Evolutionary conservation across 805 yeast genomes (phyloP).

Genomic region (Cyberlindnera lachancei): DNA sequence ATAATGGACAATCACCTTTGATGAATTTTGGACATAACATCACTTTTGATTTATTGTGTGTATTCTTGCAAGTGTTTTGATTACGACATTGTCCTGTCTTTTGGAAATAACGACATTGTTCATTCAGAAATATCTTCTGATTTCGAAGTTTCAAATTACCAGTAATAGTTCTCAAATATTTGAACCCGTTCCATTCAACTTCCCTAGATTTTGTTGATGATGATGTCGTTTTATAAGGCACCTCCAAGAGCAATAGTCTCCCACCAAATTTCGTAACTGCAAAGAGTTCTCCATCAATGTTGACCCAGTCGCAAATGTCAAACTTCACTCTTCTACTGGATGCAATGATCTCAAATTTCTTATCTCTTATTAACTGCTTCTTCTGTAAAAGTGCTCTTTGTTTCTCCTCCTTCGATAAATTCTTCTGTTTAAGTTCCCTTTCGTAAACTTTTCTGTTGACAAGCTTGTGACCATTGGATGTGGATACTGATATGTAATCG

Average conservation of each 20-base stretch:
- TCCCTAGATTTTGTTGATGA: not conserved
- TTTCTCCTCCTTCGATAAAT: constrained; percentile 18
- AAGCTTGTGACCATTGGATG: constrained; percentile 32
- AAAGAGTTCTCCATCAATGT: constrained; percentile 34
- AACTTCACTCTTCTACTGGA: constrained; percentile 29
- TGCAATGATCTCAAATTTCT: constrained; percentile 16
- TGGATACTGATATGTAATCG: constrained; percentile 25
- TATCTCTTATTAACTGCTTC: constrained; percentile 7
- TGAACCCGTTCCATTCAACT: constrained; percentile 27
- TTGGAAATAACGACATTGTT: constrained; percentile 22
- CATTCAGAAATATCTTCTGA: constrained; percentile 18
- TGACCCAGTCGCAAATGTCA: constrained; percentile 38
- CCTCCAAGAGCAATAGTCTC: constrained; percentile 31
- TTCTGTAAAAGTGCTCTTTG: constrained; percentile 17
- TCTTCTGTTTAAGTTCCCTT: constrained; percentile 21
- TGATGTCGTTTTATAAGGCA: constrained; percentile 6
- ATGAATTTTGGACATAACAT: constrained; percentile 48
- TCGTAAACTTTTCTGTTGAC: constrained; percentile 31
- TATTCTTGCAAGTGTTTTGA: constrained; percentile 43
- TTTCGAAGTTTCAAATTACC: constrained; percentile 23
- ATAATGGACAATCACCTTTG: constrained; percentile 36
- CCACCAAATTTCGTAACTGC: constrained; percentile 35
- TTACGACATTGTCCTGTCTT: constrained; percentile 36
- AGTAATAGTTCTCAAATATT: constrained; percentile 21
- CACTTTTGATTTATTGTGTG: constrained; percentile 43